Evolutionary conservation across 805 yeast species (phyloP).

Genomic region (Ogataea methanolica): DNA sequence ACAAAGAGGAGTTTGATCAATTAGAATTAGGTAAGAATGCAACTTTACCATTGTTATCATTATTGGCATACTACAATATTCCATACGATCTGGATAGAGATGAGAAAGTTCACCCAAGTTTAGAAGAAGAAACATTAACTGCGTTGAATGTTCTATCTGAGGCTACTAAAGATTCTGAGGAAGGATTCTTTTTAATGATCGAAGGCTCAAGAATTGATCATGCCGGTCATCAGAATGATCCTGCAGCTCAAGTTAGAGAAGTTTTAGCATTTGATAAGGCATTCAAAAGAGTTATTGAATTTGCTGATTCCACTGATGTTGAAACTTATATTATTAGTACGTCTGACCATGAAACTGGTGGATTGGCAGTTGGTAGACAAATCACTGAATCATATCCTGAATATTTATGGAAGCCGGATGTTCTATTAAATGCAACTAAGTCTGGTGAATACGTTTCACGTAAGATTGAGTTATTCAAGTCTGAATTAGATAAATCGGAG

Average conservation of each 20-base stretch:
- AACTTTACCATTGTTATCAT: slow-evolving; percentile 69
- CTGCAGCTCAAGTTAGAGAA: slow-evolving; percentile 91
- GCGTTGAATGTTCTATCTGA: slow-evolving; percentile 66
- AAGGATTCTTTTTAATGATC: slow-evolving; percentile 81
- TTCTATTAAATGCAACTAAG: slow-evolving; percentile 60
- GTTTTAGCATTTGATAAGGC: slow-evolving; percentile 84
- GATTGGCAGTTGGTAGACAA: slow-evolving; percentile 84
- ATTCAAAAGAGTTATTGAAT: slow-evolving; percentile 67
- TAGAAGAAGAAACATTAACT: slow-evolving; percentile 71
- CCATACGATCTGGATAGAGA: slow-evolving; percentile 83
- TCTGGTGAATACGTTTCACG: slow-evolving; percentile 68
- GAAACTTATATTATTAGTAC: slow-evolving; percentile 81
- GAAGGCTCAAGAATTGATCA: slow-evolving; percentile 96
- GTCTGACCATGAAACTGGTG: slow-evolving; percentile 96
- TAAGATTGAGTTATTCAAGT: slow-evolving; percentile 33
- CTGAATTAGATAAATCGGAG: not conserved
- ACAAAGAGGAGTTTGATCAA: slow-evolving; percentile 54
- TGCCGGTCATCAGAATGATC: slow-evolving; percentile 92
- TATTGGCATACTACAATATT: slow-evolving; percentile 71
- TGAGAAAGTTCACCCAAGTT: slow-evolving; percentile 57
- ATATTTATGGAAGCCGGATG: slow-evolving; percentile 83
- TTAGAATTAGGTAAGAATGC: slow-evolving; percentile 56
- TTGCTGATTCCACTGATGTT: slow-evolving; percentile 59
- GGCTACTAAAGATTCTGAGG: slow-evolving; percentile 66
- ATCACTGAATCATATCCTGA: slow-evolving; percentile 68